phyloP scores from a whole-genome alignment of 2,329 filamentous ascomycete species.

The Fusarium siculi region DNA sequence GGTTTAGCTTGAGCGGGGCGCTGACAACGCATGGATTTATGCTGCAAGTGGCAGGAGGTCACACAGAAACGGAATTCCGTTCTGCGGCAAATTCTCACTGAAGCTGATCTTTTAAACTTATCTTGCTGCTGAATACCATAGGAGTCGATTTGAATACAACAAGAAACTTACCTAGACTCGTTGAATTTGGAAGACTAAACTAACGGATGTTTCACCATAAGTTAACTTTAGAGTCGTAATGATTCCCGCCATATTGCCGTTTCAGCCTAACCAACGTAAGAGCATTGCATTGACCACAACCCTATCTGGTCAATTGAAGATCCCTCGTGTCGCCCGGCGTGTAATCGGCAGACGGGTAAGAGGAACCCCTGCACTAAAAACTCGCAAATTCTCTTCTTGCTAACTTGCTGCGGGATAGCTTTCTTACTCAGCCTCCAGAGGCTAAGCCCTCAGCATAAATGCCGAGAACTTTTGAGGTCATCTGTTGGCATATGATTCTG shows the following conservation, averaged over 20 bases:
- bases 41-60: neutral
- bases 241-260: neutral
- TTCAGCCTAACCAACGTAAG: neutral
- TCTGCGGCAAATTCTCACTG: rapidly evolving
- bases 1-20: neutral
- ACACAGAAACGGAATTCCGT: neutral
- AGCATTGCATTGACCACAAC: neutral
- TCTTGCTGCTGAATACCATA: too few species aligned
- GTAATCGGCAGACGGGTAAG: neutral
- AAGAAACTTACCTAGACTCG: too few species aligned
- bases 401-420: neutral
- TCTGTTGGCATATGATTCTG: neutral
- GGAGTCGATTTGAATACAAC: too few species aligned
- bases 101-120: neutral
- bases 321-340: neutral
- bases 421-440: neutral
- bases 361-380: too few species aligned
- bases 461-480: neutral
- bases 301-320: neutral
- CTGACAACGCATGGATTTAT: neutral
- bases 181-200: too few species aligned
- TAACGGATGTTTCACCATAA: too few species aligned
- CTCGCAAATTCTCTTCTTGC: neutral
- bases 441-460: neutral
- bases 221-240: too few species aligned